Evolutionary conservation across 768 basidiomycete genomes (phyloP).

Genomic region (Antrodiella citrinella): DNA sequence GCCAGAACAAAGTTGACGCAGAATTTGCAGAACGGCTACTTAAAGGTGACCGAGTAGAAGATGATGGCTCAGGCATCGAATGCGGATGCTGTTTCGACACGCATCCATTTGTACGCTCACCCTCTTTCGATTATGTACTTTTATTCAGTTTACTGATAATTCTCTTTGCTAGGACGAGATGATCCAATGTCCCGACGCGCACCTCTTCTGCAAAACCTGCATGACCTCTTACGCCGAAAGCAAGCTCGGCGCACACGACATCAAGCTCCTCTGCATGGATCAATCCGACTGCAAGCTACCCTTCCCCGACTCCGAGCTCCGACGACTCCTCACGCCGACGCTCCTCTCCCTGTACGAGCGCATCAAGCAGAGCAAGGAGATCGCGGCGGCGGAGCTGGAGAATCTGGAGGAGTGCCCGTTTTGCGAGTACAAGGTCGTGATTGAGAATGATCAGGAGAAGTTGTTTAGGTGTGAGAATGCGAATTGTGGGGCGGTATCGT

Average conservation of each 20-base stretch:
- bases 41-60: constrained; percentile 3
- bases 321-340: constrained; percentile 57
- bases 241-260: constrained; percentile 54
- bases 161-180: constrained; percentile 55
- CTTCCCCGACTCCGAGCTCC: constrained; percentile 65
- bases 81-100: constrained; percentile 82
- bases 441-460: constrained; percentile 38
- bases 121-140: too few relatives aligned
- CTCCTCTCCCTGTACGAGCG: constrained; percentile 64
- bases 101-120: constrained; percentile 66
- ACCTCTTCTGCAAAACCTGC: constrained; percentile 78
- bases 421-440: constrained; percentile 73
- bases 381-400: constrained; percentile 70
- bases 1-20: constrained; percentile 23
- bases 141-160: too few relatives aligned
- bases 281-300: constrained; percentile 59
- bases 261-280: constrained; percentile 75
- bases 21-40: constrained; percentile 10
- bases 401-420: constrained; percentile 86
- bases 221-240: constrained; percentile 60
- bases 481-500: constrained; percentile 70
- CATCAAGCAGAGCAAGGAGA: constrained; percentile 70
- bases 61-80: constrained; percentile 37
- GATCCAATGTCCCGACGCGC: constrained; percentile 84
- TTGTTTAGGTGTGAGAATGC: constrained; percentile 44